Percentiles rank a stretch among this genome's conserved stretches.
Conservation (phyloP, 176 grass and related monocot genomes). For the Pharus latifolius region DNA sequence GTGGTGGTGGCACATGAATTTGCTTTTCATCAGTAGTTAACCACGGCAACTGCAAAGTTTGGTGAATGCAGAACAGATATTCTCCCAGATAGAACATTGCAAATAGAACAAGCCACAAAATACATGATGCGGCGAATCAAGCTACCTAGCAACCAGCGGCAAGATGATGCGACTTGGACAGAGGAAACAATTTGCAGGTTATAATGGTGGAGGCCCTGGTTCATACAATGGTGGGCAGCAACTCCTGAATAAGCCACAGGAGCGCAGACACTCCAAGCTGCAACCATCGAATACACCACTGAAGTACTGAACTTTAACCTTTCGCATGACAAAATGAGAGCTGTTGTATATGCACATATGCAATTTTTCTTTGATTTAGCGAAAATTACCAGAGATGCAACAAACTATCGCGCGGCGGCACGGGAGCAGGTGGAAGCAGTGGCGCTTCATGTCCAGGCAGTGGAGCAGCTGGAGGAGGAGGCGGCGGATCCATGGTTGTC, state of each 20-base stretch:
- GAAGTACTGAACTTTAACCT: not conserved
- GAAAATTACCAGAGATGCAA: conserved; percentile 24
- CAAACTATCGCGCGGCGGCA: not conserved
- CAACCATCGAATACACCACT: not conserved
- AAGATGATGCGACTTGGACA: too few species aligned
- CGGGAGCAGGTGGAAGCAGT: conserved; percentile 28
- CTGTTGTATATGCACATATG: too few species aligned
- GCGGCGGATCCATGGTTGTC: not conserved
- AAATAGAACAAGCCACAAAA: not conserved
- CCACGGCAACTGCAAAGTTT: too few species aligned
- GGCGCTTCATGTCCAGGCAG: conserved; percentile 23
- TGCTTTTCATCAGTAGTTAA: not conserved
- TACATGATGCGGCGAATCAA: too few species aligned
- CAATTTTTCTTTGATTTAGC: too few species aligned
- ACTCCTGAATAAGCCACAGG: conserved; percentile 20
- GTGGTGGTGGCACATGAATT: not conserved
- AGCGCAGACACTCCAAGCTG: conserved; percentile 41
- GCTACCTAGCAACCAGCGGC: too few species aligned
- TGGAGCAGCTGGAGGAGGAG: not conserved
- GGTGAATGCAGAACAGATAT: too few species aligned
- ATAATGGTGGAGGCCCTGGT: not conserved
- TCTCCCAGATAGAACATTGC: not conserved
- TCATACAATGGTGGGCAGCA: conserved; percentile 35
- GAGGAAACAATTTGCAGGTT: too few species aligned
- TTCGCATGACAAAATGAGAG: not conserved